Conservation (phyloP, 768 basidiomycete genomes). For the Tylopilus sp. region DNA sequence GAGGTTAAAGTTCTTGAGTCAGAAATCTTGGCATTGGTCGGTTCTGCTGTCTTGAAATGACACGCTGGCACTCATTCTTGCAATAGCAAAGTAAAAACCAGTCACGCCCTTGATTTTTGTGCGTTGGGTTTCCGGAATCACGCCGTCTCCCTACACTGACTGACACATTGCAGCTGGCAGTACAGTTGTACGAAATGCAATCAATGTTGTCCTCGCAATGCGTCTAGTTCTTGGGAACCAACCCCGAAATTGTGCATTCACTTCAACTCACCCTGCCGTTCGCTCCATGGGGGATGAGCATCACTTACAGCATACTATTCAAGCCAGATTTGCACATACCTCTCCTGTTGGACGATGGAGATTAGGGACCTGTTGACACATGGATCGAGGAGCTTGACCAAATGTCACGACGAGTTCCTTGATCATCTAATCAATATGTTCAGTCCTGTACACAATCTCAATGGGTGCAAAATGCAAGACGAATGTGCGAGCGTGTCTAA, state of each 20-base stretch:
- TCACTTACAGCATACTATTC: neutral
- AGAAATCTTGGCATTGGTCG: conserved; percentile 58
- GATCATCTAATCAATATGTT: neutral
- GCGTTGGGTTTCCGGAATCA: neutral
- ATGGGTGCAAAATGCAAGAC: neutral
- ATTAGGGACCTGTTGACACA: neutral
- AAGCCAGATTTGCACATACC: neutral
- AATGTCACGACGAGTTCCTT: neutral
- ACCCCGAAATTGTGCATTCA: neutral
- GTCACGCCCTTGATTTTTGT: neutral
- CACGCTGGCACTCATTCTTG: conserved; percentile 1
- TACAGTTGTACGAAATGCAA: neutral
- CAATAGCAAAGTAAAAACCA: conserved; percentile 23
- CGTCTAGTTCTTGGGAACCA: neutral
- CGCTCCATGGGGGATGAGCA: neutral
- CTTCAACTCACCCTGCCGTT: neutral
- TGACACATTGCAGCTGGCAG: neutral
- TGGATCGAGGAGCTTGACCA: neutral
- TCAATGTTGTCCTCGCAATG: neutral
- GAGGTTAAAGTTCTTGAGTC: conserved; percentile 58
- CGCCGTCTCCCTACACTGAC: neutral
- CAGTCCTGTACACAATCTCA: neutral
- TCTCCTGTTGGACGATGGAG: neutral
- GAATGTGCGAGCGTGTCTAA: neutral
- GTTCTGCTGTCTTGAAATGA: neutral